Base-by-base conservation (phyloP, 495 filamentous ascomycete species). In the Talaromyces trachyspermus region DNA sequence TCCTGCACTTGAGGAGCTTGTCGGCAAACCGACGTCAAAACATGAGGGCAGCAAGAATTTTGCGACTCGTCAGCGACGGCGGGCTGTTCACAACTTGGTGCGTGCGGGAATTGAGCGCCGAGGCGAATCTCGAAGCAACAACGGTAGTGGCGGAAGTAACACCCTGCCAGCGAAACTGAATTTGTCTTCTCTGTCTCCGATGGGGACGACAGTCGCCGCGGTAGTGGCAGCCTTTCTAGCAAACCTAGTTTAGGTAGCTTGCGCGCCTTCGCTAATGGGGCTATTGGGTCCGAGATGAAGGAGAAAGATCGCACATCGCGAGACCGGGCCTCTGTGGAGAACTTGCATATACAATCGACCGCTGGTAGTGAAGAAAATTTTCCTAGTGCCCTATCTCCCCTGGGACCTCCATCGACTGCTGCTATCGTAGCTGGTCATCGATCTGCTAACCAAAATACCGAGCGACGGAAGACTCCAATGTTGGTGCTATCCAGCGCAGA, bases 21-120 rank as follows among this genome's bases (percentile, higher is more conserved):
- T 83, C 50, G 80, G 83, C 20, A 90, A 89, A 65, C 92, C 92
- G 5, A 99, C 92, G 4, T 83, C 88, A 37, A 95, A 89, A 67
- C 83, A 92, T 52, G 91, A 95, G 57, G 92, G 94, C 27, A 95
- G 91, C 80, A 95, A 95, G 77, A 99, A 99, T 69, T 99, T 99
- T 65, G 84, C 87, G 15, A 84, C 88, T 25, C 91, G 91, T 52
- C 89, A 92, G 57, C 89, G 92, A 40, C 89, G 91, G 51, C 86
- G 84, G 55, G 94, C 94, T 12, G 81, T 98, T 36, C 83, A 85
- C 69, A 95, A 87, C 56, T 75, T 98, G 39, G 86, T 96, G 41
- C 86, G 88, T 53, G 90, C 90, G 48, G 89, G 91, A 14, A 78
- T 89, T 49, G 88, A 92, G 62, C 85, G 92, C 46, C 87, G 90